phyloP scores from a whole-genome alignment of 2,329 filamentous ascomycete species.

The Xylaria sp. region DNA sequence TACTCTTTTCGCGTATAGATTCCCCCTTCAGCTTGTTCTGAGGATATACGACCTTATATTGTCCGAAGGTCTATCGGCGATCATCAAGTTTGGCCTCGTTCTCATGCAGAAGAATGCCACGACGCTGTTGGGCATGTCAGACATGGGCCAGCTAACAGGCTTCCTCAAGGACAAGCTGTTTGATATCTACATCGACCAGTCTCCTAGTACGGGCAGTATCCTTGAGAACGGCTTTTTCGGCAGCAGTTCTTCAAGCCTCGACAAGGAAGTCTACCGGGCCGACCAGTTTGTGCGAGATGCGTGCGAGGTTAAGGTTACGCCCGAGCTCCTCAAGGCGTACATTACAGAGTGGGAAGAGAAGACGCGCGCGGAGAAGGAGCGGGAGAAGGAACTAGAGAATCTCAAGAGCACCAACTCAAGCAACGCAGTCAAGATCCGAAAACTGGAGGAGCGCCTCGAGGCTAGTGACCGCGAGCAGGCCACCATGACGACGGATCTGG shows the following conservation, averaged over 20 bases:
- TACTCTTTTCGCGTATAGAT: conserved; percentile 97
- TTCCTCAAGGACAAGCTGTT: conserved; percentile 95
- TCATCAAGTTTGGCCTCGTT: conserved; percentile 91
- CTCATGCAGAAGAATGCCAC: conserved; percentile 93
- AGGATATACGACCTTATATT: conserved; percentile 96
- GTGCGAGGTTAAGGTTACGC: conserved; percentile 82
- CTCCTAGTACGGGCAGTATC: conserved; percentile 88
- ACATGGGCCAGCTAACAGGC: conserved; percentile 85
- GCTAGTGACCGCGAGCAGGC: conserved; percentile 90
- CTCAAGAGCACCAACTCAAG: conserved; percentile 68
- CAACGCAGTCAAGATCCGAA: conserved; percentile 76
- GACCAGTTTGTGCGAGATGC: conserved; percentile 93
- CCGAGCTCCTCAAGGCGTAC: conserved; percentile 80
- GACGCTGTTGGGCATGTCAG: conserved; percentile 78
- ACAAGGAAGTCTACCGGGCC: conserved; percentile 94
- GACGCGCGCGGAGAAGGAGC: conserved; percentile 77
- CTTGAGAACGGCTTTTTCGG: conserved; percentile 98
- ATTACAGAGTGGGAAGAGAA: conserved; percentile 91
- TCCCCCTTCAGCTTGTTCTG: conserved; percentile 92
- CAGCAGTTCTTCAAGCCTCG: conserved; percentile 81
- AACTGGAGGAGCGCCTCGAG: conserved; percentile 85
- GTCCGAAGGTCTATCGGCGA: conserved; percentile 88
- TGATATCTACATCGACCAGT: conserved; percentile 94
- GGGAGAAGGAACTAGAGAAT: conserved; percentile 77
- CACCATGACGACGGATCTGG: conserved; percentile 84